Percentiles rank a stretch among this genome's conserved stretches.
Evolutionary conservation across 2,329 filamentous ascomycete species (phyloP).

Genomic region (Taxawa tesnikishii): DNA sequence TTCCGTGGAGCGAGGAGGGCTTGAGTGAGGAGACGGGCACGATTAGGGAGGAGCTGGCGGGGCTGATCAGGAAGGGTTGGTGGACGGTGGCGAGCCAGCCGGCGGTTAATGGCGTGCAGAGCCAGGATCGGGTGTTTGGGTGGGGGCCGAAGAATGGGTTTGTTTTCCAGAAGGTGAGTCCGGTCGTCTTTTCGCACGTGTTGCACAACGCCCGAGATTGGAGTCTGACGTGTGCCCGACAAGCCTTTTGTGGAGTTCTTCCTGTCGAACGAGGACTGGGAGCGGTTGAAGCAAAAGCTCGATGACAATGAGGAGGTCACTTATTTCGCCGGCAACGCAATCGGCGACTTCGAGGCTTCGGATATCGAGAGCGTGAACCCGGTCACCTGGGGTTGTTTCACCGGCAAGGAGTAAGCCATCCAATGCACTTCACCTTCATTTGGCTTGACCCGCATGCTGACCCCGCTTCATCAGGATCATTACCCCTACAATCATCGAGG

Average conservation of each 20-base stretch:
- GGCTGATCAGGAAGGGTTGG: slow-evolving; percentile 74
- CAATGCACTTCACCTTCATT: neutral
- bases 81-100: slow-evolving; percentile 96
- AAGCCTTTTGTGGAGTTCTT: slow-evolving; percentile 91
- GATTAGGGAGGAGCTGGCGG: slow-evolving; percentile 64
- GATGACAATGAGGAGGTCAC: slow-evolving; percentile 57
- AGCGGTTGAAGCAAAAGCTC: slow-evolving; percentile 51
- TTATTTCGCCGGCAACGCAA: slow-evolving; percentile 75
- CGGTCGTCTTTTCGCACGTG: neutral
- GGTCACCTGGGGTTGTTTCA: slow-evolving; percentile 94
- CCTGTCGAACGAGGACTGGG: slow-evolving; percentile 63
- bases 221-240: no score
- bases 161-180: slow-evolving; percentile 70
- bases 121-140: slow-evolving; percentile 67
- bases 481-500: slow-evolving; percentile 92
- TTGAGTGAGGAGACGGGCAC: slow-evolving; percentile 71
- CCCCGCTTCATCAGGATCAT: slow-evolving; percentile 62
- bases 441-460: neutral
- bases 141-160: slow-evolving; percentile 91
- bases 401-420: slow-evolving; percentile 59
- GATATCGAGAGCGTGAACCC: slow-evolving; percentile 65
- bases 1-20: slow-evolving; percentile 90
- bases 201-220: no score
- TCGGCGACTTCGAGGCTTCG: slow-evolving; percentile 64
- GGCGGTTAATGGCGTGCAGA: slow-evolving; percentile 74